These are phyloP conservation scores for Lathyrus tuberosus DNA, from an alignment of 306 rosid genomes.

Conservation along the genomic window DNA sequence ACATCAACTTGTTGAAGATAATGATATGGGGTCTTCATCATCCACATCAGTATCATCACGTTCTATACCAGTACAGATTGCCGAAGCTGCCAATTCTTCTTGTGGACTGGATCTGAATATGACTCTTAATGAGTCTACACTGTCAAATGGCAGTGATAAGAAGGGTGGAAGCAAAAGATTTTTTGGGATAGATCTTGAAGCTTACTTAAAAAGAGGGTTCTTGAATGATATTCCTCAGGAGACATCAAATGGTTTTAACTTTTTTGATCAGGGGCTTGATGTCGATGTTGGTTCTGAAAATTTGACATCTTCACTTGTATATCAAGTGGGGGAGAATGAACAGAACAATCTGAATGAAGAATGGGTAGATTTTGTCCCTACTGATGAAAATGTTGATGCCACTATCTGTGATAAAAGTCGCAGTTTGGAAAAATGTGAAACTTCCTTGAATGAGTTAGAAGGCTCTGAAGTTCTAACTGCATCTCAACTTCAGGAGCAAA, in stretches of 20 bases:
- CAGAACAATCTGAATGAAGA: constrained; percentile 30
- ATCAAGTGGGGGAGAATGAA: constrained; percentile 38
- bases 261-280: constrained; percentile 34
- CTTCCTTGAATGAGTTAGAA: constrained; percentile 34
- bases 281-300: constrained; percentile 32
- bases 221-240: constrained; percentile 20
- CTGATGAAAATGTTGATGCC: constrained; percentile 27
- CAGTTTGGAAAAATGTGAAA: constrained; percentile 36
- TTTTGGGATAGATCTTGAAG: constrained; percentile 33
- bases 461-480: constrained; percentile 35
- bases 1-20: constrained; percentile 28
- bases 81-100: constrained; percentile 13
- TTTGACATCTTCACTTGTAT: constrained; percentile 30
- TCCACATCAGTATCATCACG: constrained; percentile 23
- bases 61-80: constrained; percentile 30
- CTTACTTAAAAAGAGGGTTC: constrained; percentile 33
- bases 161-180: constrained; percentile 33
- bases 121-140: constrained; percentile 33
- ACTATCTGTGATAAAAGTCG: constrained; percentile 6
- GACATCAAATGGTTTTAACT: constrained; percentile 40
- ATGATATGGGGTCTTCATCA: constrained; percentile 1
- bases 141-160: constrained; percentile 32
- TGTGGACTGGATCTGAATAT: constrained; percentile 37
- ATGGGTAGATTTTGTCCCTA: constrained; percentile 32
- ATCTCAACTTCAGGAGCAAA: constrained; percentile 30